Evolutionary conservation across 2,329 filamentous ascomycete species (phyloP).

Genomic region (Cladosporium sphaerospermum): DNA sequence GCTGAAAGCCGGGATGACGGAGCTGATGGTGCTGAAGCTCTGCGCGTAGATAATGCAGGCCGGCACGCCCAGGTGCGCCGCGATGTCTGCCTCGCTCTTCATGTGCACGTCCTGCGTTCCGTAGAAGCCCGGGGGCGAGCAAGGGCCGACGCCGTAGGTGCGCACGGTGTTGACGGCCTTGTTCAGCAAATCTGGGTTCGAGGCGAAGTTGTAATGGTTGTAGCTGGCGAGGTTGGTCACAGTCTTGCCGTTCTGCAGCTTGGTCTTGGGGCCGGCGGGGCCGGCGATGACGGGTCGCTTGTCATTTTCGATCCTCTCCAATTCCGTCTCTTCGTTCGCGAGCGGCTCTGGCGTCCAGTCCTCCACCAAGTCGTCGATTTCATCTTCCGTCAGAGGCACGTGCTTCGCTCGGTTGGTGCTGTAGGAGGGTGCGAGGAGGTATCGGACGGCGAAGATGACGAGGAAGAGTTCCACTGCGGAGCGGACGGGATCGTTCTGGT

Average conservation of each 20-base stretch:
- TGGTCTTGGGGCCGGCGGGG: slow-evolving; percentile 82
- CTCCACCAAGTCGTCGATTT: slow-evolving; percentile 93
- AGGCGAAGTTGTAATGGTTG: slow-evolving; percentile 97
- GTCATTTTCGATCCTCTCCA: slow-evolving; percentile 78
- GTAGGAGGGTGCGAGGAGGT: slow-evolving; percentile 86
- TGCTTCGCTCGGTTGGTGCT: slow-evolving; percentile 85
- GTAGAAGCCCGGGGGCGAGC: slow-evolving; percentile 95
- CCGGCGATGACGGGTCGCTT: slow-evolving; percentile 82
- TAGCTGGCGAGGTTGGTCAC: slow-evolving; percentile 91
- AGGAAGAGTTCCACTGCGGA: slow-evolving; percentile 89
- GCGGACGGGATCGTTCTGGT: slow-evolving; percentile 93
- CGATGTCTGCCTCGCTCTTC: slow-evolving; percentile 91
- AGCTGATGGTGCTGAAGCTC: slow-evolving; percentile 93
- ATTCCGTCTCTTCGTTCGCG: slow-evolving; percentile 63
- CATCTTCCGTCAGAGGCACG: slow-evolving; percentile 84
- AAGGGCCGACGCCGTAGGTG: slow-evolving; percentile 93
- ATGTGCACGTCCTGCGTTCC: slow-evolving; percentile 97
- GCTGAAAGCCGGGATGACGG: slow-evolving; percentile 92
- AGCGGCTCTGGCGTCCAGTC: slow-evolving; percentile 95
- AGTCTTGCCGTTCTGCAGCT: slow-evolving; percentile 67
- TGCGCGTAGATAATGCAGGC: slow-evolving; percentile 94
- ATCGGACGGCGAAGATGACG: slow-evolving; percentile 91
- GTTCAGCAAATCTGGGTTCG: slow-evolving; percentile 86
- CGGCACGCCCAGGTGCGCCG: slow-evolving; percentile 78
- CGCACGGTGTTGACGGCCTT: slow-evolving; percentile 90